Percentiles rank a stretch among this genome's conserved stretches.
Conservation (phyloP, 2,329 filamentous ascomycete species). For the Ophiocordyceps camponoti-rufipedis region DNA sequence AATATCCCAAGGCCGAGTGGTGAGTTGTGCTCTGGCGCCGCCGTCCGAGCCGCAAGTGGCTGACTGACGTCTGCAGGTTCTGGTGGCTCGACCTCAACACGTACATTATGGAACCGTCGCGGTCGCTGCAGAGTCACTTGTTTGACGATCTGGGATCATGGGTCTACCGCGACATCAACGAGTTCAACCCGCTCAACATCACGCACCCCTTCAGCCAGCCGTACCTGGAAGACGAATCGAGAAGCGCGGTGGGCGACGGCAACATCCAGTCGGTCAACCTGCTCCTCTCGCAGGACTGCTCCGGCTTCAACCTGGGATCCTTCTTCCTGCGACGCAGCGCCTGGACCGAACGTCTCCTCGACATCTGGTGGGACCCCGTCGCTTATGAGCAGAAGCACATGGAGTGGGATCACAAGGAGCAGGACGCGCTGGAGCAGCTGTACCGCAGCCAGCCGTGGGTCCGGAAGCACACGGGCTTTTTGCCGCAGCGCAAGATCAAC, state of each 20-base stretch:
- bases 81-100: slow-evolving; percentile 99
- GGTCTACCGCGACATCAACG: slow-evolving; percentile 89
- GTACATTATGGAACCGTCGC: slow-evolving; percentile 89
- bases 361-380: slow-evolving; percentile 97
- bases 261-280: slow-evolving; percentile 66
- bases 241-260: slow-evolving; percentile 60
- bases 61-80: slow-evolving; percentile 43
- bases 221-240: slow-evolving; percentile 60
- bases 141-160: slow-evolving; percentile 61
- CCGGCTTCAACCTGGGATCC: slow-evolving; percentile 88
- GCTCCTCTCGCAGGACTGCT: slow-evolving; percentile 81
- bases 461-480: slow-evolving; percentile 70
- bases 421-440: slow-evolving; percentile 84
- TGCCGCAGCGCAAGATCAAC: slow-evolving; percentile 84
- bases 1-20: slow-evolving; percentile 95
- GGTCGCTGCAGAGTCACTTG: slow-evolving; percentile 77
- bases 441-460: slow-evolving; percentile 90
- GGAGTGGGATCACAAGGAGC: slow-evolving; percentile 98
- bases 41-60: neutral
- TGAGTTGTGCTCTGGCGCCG: slow-evolving; percentile 22
- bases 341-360: slow-evolving; percentile 82
- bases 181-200: slow-evolving; percentile 90
- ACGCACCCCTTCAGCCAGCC: slow-evolving; percentile 57
- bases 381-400: slow-evolving; percentile 97
- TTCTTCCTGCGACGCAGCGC: slow-evolving; percentile 77